phyloP scores from a whole-genome alignment of 345 rosid genomes.

The Citrus inodora region DNA sequence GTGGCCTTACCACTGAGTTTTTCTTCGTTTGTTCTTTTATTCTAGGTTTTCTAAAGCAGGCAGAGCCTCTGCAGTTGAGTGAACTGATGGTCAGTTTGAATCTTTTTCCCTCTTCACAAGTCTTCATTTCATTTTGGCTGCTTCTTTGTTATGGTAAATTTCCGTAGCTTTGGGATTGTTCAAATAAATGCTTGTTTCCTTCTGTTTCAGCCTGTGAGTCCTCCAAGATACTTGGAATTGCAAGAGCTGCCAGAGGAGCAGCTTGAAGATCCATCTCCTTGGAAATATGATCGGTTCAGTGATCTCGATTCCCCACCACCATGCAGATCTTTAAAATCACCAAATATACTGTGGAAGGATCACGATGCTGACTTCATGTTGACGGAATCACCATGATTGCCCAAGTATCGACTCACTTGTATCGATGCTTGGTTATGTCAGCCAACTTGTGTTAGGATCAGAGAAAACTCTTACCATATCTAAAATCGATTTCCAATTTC shows the following conservation, averaged over 20 bases:
- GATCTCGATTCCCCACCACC: constrained; percentile 20
- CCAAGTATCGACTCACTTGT: constrained; percentile 15
- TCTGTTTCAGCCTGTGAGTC: constrained; percentile 22
- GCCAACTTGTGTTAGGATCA: not conserved
- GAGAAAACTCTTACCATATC: too few species aligned
- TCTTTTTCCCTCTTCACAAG: not conserved
- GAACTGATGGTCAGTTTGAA: constrained; percentile 22
- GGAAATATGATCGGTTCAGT: not conserved
- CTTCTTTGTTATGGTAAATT: not conserved
- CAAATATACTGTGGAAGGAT: constrained; percentile 24
- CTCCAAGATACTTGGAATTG: constrained; percentile 20
- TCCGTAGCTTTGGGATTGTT: not conserved
- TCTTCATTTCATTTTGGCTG: not conserved
- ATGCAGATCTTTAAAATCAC: constrained; percentile 24
- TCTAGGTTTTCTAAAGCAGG: constrained; percentile 22
- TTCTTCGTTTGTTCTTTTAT: not conserved
- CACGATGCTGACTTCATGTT: constrained; percentile 27
- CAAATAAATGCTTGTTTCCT: not conserved
- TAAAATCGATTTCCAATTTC: too few species aligned
- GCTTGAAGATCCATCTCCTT: constrained; percentile 19
- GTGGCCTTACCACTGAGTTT: not conserved
- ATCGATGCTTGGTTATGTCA: not conserved
- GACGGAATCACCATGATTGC: constrained; percentile 31
- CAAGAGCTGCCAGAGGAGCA: constrained; percentile 29
- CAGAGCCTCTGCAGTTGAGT: constrained; percentile 5